Conservation (phyloP, 139 green algal genomes). For the Chlorella sp. region DNA sequence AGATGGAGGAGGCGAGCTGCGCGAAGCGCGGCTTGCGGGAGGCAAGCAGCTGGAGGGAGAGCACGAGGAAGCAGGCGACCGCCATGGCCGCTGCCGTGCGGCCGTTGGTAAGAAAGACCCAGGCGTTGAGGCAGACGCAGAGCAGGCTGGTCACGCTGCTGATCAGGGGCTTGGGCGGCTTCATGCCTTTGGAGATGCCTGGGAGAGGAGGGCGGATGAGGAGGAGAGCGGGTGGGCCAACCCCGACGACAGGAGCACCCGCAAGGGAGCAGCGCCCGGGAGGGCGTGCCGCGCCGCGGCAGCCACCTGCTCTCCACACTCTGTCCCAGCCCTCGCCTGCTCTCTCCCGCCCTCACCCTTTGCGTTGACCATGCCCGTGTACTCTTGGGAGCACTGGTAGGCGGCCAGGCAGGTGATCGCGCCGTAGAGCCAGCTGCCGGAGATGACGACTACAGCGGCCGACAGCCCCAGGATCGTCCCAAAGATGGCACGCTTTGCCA, state of each 20-base stretch:
- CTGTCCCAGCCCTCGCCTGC: no score
- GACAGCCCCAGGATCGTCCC: constrained; percentile 59
- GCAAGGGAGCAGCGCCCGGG: no score
- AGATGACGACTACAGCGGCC: constrained; percentile 60
- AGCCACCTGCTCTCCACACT: no score
- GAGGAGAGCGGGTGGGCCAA: no score
- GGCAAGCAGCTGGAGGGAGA: constrained; percentile 75
- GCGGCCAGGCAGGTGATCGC: constrained; percentile 62
- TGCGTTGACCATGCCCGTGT: constrained; percentile 48
- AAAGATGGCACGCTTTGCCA: constrained; percentile 65
- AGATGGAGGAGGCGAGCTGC: constrained; percentile 83
- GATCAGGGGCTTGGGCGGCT: constrained; percentile 64
- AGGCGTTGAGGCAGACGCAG: constrained; percentile 68
- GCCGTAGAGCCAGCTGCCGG: constrained; percentile 60
- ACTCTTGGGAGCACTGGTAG: constrained; percentile 76
- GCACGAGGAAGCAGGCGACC: constrained; percentile 77
- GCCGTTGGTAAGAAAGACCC: constrained; percentile 46
- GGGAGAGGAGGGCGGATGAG: no score
- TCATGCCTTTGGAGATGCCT: constrained; percentile 57
- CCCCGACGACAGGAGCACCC: no score
- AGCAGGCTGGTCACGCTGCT: constrained; percentile 63
- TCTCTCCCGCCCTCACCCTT: no score
- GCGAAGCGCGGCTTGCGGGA: constrained; percentile 75
- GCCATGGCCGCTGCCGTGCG: constrained; percentile 41
- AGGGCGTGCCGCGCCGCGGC: no score